These are phyloP conservation scores for Plasmodium chabaudi DNA, from an alignment of 169 alveolate species.

Conservation along the genomic window DNA sequence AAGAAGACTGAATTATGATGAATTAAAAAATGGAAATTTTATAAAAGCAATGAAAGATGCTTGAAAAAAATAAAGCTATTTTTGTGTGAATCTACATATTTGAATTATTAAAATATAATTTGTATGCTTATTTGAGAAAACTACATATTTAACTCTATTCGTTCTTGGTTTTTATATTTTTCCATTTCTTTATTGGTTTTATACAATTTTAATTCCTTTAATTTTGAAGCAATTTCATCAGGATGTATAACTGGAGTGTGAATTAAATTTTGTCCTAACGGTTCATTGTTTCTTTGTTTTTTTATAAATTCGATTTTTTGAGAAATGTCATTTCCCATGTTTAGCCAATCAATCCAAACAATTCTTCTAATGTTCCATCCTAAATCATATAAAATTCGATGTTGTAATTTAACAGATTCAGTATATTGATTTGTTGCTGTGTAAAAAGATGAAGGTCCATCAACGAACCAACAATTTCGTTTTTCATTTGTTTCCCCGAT, in stretches of 20 bases:
- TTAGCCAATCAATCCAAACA: conserved; percentile 86
- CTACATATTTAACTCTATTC: conserved; percentile 4
- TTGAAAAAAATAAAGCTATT: neutral
- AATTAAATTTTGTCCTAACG: conserved; percentile 70
- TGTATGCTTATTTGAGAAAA: too few species aligned
- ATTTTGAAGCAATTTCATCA: conserved; percentile 60
- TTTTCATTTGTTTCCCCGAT: conserved; percentile 87
- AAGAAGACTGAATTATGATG: neutral
- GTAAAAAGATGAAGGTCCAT: conserved; percentile 89
- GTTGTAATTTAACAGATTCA: conserved; percentile 85
- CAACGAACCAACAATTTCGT: conserved; percentile 88
- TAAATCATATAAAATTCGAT: conserved; percentile 84
- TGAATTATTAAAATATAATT: neutral
- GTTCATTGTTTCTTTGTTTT: conserved; percentile 67
- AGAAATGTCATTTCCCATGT: conserved; percentile 57
- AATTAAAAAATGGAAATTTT: neutral
- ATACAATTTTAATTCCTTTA: conserved; percentile 72
- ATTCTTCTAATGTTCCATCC: conserved; percentile 90
- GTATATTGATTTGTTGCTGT: conserved; percentile 83
- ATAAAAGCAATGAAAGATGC: neutral
- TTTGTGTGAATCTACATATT: neutral
- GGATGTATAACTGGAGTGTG: conserved; percentile 48
- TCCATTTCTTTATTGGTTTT: conserved; percentile 30
- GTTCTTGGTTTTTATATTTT: conserved; percentile 9
- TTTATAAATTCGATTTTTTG: conserved; percentile 78